Percentiles rank a stretch among this genome's conserved stretches.
Evolutionary conservation across 257 asterid species (phyloP).

Genomic region (Fraxinus pennsylvanica): DNA sequence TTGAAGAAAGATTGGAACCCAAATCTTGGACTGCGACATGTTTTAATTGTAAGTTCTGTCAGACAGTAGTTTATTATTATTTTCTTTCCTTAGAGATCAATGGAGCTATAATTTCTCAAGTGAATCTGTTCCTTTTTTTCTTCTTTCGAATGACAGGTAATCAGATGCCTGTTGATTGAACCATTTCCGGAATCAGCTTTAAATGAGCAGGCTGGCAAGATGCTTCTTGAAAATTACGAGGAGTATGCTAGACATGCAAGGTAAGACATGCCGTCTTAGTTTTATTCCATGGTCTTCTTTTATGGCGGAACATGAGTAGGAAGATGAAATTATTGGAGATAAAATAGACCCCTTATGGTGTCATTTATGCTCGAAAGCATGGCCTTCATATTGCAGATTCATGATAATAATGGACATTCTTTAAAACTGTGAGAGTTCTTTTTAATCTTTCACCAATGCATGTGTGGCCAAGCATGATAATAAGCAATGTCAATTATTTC

Average conservation of each 20-base stretch:
- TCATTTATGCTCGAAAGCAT: not conserved
- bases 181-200: slow-evolving; percentile 99
- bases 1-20: slow-evolving; percentile 96
- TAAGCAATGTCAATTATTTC: not conserved
- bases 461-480: not conserved
- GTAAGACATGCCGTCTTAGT: slow-evolving; percentile 34
- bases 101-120: not conserved
- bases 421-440: not conserved
- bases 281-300: not conserved
- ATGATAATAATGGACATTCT: not conserved
- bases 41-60: slow-evolving; percentile 61
- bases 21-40: slow-evolving; percentile 84
- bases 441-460: not conserved
- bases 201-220: slow-evolving; percentile 95
- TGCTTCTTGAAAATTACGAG: slow-evolving; percentile 87
- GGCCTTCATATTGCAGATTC: not conserved
- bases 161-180: slow-evolving; percentile 90
- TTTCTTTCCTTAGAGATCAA: not conserved
- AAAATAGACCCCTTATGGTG: not conserved
- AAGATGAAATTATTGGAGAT: not conserved
- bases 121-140: not conserved
- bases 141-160: slow-evolving; percentile 53
- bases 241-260: slow-evolving; percentile 92
- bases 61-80: not conserved
- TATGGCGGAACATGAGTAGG: not conserved